These are phyloP conservation scores for Sordariomycetes sp. DNA, from an alignment of 2,329 filamentous ascomycete species.

Conservation along the genomic window DNA sequence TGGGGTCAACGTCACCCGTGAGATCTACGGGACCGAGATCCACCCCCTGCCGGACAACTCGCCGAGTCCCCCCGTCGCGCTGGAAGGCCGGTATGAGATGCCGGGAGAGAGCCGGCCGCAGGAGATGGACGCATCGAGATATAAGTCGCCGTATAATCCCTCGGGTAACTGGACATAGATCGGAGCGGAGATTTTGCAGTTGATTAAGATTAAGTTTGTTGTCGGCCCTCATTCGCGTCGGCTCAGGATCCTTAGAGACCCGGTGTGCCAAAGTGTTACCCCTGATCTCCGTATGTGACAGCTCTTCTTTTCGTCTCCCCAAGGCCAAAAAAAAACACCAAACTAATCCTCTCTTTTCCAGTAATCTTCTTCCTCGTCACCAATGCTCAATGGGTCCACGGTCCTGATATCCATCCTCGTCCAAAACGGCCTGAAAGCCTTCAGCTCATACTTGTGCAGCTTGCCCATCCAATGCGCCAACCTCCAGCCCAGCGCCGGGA, in stretches of 20 bases:
- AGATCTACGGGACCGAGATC: not conserved
- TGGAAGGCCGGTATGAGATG: not conserved
- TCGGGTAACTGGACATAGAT: no score
- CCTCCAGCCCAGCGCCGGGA: slow-evolving; percentile 24
- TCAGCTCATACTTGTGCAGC: slow-evolving; percentile 17
- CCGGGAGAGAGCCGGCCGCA: not conserved
- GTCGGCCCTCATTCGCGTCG: no score
- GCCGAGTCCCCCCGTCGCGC: not conserved
- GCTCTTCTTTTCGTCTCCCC: no score
- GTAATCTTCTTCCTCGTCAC: slow-evolving; percentile 4
- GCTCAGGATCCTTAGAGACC: no score
- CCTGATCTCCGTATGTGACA: no score
- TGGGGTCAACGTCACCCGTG: not conserved
- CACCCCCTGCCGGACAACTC: not conserved
- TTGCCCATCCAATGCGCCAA: slow-evolving; percentile 14
- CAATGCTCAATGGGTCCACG: no score
- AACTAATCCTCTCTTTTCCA: no score
- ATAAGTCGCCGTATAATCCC: no score
- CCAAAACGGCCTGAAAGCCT: slow-evolving; percentile 13
- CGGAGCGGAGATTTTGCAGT: no score
- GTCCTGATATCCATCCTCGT: slow-evolving; percentile 7
- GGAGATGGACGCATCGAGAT: not conserved
- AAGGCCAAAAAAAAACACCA: no score
- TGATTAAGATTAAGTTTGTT: no score
- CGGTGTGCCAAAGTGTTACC: no score